Evolutionary conservation across 768 basidiomycete genomes (phyloP), one percentile per base, ranked within the genome.

Genomic region (Udeniomyces megalosporus): DNA sequence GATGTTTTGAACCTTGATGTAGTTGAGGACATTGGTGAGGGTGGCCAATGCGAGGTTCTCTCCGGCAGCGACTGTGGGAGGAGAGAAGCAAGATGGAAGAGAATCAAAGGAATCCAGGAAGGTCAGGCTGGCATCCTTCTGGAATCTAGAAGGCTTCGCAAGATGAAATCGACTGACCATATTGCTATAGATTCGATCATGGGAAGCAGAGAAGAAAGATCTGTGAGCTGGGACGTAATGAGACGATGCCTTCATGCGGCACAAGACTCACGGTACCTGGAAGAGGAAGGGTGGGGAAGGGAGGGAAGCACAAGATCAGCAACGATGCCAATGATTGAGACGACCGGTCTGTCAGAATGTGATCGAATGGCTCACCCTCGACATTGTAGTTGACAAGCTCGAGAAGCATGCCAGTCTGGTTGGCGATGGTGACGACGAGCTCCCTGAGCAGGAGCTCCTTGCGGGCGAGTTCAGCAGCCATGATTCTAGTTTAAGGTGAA

Each of bases 371-470:
- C 81, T 95, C 91, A 66, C 93, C 93, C 85, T 95, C 76, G 61
- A 77, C 76, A 70, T 75, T 59, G 68, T 85, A 90, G 76, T 99
- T 99, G 71, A 99, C 95, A 50, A 97, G 96, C 75, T 99, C 89
- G n/a, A 97, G 80, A 2, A 99, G 80, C 62, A 84, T 81, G 22
- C 82, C 80, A 11, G 86, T 89, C 44, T 79, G 77, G 32, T 80
- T 78, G 4, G 87, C 80, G 69, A 99, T 93, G 58, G 80, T 80
- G 67, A 97, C 92, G 52, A 99, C 93, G 52, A 99, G 90, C 74
- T 97, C 95, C 42, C 93, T 82, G n/a, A 99, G 80, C 6, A 92
- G 93, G 0, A 84, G 82, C 63, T 99, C 95, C 66, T 83, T 90
- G 79, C 62, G 62, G 4, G 56, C 56, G 38, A 63, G 56, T 53